phyloP scores from a whole-genome alignment of 2,329 filamentous ascomycete genomes.

The Bipolaris gigantea region DNA sequence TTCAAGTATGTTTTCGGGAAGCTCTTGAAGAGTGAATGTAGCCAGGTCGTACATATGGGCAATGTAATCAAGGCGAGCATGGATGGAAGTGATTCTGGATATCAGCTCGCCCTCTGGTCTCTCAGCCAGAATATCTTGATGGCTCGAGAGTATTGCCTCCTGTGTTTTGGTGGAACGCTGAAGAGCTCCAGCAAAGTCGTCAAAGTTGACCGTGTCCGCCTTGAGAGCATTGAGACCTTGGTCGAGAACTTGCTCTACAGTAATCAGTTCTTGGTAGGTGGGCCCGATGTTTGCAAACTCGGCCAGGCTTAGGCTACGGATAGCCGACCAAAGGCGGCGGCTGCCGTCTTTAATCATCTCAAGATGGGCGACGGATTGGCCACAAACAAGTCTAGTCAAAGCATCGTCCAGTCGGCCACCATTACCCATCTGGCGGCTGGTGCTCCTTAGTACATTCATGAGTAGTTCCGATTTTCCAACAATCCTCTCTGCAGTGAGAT shows the following conservation, averaged over 20 bases:
- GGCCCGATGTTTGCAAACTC: conserved; percentile 79
- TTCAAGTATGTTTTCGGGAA: conserved; percentile 5
- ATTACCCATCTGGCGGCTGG: conserved; percentile 63
- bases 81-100: conserved; percentile 25
- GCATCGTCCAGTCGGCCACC: conserved; percentile 75
- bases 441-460: conserved; percentile 17
- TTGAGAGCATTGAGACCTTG: conserved; percentile 83
- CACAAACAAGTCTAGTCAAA: conserved; percentile 63
- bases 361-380: conserved; percentile 82
- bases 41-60: conserved; percentile 23
- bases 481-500: conserved; percentile 84
- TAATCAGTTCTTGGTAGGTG: conserved; percentile 83
- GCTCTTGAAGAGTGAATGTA: conserved; percentile 14
- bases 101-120: conserved; percentile 33
- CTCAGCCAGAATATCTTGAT: conserved; percentile 17
- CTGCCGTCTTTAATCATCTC: conserved; percentile 83
- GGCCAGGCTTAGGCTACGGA: conserved; percentile 74
- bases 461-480: conserved; percentile 71
- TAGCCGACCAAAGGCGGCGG: conserved; percentile 78
- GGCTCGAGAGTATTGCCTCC: conserved; percentile 19
- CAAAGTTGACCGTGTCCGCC: conserved; percentile 82
- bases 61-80: conserved; percentile 26
- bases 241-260: conserved; percentile 86
- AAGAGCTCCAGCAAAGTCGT: conserved; percentile 78
- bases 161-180: conserved; percentile 53